These are phyloP conservation scores for Mycena latifolia DNA, from an alignment of 768 basidiomycete species.

Conservation along the genomic window DNA sequence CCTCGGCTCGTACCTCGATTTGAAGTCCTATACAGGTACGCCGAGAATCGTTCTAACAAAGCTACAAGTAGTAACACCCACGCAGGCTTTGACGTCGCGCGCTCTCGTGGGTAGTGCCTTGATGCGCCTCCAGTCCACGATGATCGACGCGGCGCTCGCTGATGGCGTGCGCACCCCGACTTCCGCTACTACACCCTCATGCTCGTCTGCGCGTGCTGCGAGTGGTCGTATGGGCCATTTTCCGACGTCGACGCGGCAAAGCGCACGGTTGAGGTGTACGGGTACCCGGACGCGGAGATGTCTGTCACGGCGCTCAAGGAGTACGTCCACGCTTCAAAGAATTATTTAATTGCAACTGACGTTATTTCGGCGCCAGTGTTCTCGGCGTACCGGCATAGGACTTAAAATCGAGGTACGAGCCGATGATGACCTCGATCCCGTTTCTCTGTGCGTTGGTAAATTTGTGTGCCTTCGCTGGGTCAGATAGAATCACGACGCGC, in stretches of 20 bases:
- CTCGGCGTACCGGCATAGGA: conserved; percentile 6
- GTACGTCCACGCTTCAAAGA: conserved; percentile 1
- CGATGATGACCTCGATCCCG: conserved; percentile 18
- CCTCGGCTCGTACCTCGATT: conserved; percentile 17
- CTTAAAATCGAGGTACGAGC: conserved; percentile 15
- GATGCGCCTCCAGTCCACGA: conserved; percentile 19
- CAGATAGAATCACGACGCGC: conserved; percentile 12
- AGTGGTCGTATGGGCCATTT: conserved; percentile 10
- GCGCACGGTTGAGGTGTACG: no score
- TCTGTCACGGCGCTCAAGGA: no score
- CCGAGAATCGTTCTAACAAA: no score
- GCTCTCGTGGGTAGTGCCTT: conserved; percentile 3
- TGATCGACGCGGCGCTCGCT: conserved; percentile 23
- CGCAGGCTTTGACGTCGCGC: conserved; percentile 21
- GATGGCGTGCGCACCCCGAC: conserved; percentile 14
- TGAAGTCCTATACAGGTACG: conserved; percentile 13
- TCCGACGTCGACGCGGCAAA: neutral
- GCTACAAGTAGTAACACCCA: neutral
- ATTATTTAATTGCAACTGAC: no score
- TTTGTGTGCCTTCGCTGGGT: conserved; percentile 9
- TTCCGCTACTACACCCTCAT: conserved; percentile 25
- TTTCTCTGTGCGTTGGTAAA: neutral
- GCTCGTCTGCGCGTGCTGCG: conserved; percentile 11
- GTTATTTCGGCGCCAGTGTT: no score
- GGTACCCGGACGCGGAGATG: no score